Percentiles rank a stretch among this genome's conserved stretches.
phyloP scores from a whole-genome alignment of 2,329 filamentous ascomycete species.

The Colletotrichum brevisporum region DNA sequence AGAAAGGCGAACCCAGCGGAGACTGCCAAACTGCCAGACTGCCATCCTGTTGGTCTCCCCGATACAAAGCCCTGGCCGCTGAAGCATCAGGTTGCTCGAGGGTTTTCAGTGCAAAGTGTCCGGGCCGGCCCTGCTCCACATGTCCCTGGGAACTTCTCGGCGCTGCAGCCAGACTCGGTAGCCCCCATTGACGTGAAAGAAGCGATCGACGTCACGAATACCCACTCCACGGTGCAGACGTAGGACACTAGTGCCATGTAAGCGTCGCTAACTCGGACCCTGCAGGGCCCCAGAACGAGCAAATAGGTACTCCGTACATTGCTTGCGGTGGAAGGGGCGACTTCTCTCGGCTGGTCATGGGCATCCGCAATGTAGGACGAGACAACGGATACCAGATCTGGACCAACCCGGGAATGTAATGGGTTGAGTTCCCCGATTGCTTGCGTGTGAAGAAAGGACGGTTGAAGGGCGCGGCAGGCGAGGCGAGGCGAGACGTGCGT shows the following conservation, averaged over 20 bases:
- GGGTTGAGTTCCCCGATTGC: not conserved
- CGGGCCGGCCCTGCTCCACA: not conserved
- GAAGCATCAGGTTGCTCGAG: not conserved
- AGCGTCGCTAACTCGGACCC: conserved; percentile 37
- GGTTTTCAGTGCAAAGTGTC: not conserved
- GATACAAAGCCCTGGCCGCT: too few species aligned
- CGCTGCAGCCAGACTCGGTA: conserved; percentile 17
- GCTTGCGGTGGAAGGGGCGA: conserved; percentile 21
- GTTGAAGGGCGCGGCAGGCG: not conserved
- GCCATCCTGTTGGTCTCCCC: conserved; percentile 12
- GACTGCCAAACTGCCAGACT: conserved; percentile 16
- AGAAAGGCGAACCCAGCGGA: conserved; percentile 4
- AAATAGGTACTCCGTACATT: conserved; percentile 14
- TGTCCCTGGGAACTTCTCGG: conserved; percentile 2
- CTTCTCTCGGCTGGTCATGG: conserved; percentile 9
- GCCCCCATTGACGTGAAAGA: conserved; percentile 28
- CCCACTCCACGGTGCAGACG: conserved; percentile 22
- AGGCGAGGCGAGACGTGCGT: not conserved
- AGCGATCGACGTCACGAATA: conserved; percentile 38
- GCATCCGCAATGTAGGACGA: conserved; percentile 4
- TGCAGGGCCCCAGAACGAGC: conserved; percentile 28
- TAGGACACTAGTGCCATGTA: conserved; percentile 30
- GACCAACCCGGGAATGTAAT: not conserved
- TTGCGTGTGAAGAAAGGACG: not conserved
- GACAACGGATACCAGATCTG: conserved; percentile 17